Conservation (phyloP, 2,329 filamentous ascomycete species). For the Bipolaris bicolor region DNA sequence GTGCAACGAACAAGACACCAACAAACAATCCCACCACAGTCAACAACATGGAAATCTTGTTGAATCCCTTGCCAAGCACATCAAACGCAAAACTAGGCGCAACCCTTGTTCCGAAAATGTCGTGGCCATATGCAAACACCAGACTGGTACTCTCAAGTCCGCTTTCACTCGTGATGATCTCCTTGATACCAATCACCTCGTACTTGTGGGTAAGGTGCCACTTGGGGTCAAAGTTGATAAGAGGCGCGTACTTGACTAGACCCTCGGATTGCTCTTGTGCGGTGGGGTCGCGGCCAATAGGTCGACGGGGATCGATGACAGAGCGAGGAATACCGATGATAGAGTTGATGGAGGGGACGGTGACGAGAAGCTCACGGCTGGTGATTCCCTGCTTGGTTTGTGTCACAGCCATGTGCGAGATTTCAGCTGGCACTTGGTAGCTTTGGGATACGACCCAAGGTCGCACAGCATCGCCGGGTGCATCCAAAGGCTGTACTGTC, state of each 20-base stretch:
- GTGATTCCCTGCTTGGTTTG: constrained; percentile 93
- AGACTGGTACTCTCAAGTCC: constrained; percentile 90
- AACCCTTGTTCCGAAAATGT: constrained; percentile 85
- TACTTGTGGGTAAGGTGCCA: constrained; percentile 81
- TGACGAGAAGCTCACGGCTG: constrained; percentile 79
- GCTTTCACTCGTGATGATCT: constrained; percentile 76
- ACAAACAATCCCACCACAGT: constrained; percentile 81
- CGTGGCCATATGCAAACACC: constrained; percentile 84
- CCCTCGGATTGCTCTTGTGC: constrained; percentile 83
- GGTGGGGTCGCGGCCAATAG: constrained; percentile 82
- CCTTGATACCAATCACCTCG: constrained; percentile 76
- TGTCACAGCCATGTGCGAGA: constrained; percentile 80
- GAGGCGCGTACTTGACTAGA: constrained; percentile 74
- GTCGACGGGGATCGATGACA: constrained; percentile 83
- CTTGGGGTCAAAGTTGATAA: constrained; percentile 82
- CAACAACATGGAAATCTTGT: constrained; percentile 80
- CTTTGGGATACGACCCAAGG: constrained; percentile 81
- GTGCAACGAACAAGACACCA: constrained; percentile 79
- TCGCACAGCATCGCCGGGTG: constrained; percentile 61
- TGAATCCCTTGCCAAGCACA: constrained; percentile 90
- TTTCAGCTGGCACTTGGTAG: constrained; percentile 79
- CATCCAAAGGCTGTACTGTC: constrained; percentile 70
- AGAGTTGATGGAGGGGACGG: constrained; percentile 73
- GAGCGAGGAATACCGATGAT: constrained; percentile 80
- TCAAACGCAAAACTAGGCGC: constrained; percentile 92